These are phyloP conservation scores for Peribolospora kevripleyi DNA, from an alignment of 768 basidiomycete species.

Conservation along the genomic window DNA sequence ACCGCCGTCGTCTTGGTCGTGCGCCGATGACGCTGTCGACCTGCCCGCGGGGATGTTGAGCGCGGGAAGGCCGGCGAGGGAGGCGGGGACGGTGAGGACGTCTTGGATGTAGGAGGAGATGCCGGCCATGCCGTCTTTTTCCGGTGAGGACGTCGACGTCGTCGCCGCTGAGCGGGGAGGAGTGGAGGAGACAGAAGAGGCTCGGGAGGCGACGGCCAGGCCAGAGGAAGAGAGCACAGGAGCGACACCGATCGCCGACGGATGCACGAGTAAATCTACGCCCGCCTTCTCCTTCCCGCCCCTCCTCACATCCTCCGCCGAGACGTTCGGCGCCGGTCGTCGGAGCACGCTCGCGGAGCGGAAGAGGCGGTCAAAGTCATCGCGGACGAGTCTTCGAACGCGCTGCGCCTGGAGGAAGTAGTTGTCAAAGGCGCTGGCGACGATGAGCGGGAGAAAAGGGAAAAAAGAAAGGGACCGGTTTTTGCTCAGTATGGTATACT, in stretches of 20 bases:
- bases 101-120: slow-evolving; percentile 48
- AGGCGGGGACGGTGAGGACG: slow-evolving; percentile 73
- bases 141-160: too few species aligned
- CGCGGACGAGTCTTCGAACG: slow-evolving; percentile 42
- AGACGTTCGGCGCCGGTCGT: background rate
- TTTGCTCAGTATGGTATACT: background rate
- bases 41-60: slow-evolving; percentile 39
- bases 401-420: slow-evolving; percentile 83
- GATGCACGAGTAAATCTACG: slow-evolving; percentile 66
- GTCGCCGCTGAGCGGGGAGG: slow-evolving; percentile 45
- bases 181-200: slow-evolving; percentile 63
- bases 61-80: slow-evolving; percentile 66
- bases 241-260: slow-evolving; percentile 65
- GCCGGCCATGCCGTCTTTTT: background rate
- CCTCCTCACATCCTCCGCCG: background rate
- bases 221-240: slow-evolving; percentile 27
- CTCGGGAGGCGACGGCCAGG: background rate
- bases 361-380: slow-evolving; percentile 54
- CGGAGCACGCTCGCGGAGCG: slow-evolving; percentile 28
- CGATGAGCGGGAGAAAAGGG: background rate
- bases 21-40: too few species aligned
- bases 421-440: slow-evolving; percentile 75
- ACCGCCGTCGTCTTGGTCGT: slow-evolving; percentile 23
- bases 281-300: slow-evolving; percentile 13
- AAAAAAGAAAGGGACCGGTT: background rate